Evolutionary conservation across 2,329 filamentous ascomycete species (phyloP).

Genomic region (Achaetomium macrosporum): DNA sequence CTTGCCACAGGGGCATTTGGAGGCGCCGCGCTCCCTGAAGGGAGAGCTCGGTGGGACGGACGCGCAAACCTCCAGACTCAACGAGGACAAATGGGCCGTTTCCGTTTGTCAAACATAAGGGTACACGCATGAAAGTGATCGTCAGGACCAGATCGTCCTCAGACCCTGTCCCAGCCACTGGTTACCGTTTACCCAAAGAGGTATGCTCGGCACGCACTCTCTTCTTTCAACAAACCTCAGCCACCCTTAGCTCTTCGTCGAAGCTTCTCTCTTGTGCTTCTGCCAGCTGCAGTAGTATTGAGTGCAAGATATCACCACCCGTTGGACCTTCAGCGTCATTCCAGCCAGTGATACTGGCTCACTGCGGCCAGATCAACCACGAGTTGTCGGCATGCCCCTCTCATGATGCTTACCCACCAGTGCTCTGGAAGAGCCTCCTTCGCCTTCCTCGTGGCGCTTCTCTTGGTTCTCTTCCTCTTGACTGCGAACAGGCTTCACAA

Average conservation of each 20-base stretch:
- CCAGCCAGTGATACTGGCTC: background rate
- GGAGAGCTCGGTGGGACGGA: no score
- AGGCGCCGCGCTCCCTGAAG: no score
- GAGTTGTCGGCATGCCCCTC: background rate
- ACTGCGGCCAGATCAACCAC: background rate
- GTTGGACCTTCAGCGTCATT: background rate
- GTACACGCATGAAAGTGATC: background rate
- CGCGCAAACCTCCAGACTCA: no score
- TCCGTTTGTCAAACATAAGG: background rate
- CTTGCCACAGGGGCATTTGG: no score
- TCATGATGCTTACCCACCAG: slow-evolving; percentile 14
- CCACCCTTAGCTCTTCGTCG: background rate
- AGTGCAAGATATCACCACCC: background rate
- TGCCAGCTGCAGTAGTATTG: background rate
- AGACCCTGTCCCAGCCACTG: background rate
- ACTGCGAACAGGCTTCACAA: slow-evolving; percentile 17
- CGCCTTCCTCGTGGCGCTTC: slow-evolving; percentile 14
- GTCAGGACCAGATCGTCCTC: background rate
- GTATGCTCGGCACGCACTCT: no score
- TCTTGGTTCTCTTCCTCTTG: slow-evolving; percentile 18
- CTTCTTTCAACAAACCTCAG: background rate
- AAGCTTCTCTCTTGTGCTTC: background rate
- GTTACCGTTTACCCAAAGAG: background rate
- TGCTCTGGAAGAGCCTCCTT: slow-evolving; percentile 19
- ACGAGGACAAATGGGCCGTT: background rate